Evolutionary conservation across 2,329 filamentous ascomycete species (phyloP), one percentile per base, ranked within the genome.

Genomic region (Seiridium cupressi): DNA sequence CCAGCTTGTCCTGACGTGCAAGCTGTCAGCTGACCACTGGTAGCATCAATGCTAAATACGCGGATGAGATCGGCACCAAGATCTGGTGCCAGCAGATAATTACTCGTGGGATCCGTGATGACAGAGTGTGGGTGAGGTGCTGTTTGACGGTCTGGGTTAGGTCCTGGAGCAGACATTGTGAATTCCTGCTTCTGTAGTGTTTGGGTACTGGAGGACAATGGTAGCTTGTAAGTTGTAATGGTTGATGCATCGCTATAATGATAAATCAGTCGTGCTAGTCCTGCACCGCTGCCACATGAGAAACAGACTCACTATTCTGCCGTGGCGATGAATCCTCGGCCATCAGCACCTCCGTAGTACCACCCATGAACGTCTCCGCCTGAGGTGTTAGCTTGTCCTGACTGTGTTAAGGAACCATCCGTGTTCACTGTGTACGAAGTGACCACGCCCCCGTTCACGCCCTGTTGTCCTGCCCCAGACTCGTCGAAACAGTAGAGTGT

Each of bases 121-220:
- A 77, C 77, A n/a, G 81, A 77, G 70, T 86, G 84, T 5, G 82
- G 83, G 64, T 86, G 84, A 5, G 83, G 76, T 5, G 76, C 78
- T 59, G 84, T 79, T 68, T 87, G 84, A 13, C 84, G 79, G 13
- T n/a, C 26, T 3, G 79, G 71, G 54, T 76, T 73, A 7, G 81
- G 75, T 0, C 82, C 81, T 0, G 75, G 74, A 5, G 67, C 64
- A 2, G 73, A 62, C 73, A 80, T 74, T 62, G 74, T 77, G 69
- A 77, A 81, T 38, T 73, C 71, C 54, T 77, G 63, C 61, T 72
- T 72, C 61, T 80, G 73, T 3, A 76, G 56, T 10, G 73, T 62
- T 42, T 69, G 64, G 3, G 69, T 69, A 48, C 64, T 65, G 4
- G 62, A 57, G 5, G 64, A 62, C 7, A 79, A 66, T 2, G 78